phyloP scores from a whole-genome alignment of 208 protist species.

The Crithidia thermophila region DNA sequence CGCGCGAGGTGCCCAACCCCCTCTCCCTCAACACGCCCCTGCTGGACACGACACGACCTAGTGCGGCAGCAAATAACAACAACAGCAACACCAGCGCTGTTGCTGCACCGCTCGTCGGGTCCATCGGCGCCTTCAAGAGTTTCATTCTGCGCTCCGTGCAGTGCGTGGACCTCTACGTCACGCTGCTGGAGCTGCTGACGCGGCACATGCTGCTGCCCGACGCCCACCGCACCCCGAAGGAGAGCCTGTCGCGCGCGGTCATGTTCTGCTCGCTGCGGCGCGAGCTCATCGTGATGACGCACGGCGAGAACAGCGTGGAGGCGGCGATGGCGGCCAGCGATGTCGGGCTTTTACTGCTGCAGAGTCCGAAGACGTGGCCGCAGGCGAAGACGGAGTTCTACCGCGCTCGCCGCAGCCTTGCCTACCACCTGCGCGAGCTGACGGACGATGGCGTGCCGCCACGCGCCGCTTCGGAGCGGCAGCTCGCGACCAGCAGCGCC shows the following conservation, averaged over 20 bases:
- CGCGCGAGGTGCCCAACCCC: neutral
- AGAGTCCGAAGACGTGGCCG: slow-evolving; percentile 29
- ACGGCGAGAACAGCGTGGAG: slow-evolving; percentile 45
- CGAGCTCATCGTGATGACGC: slow-evolving; percentile 38
- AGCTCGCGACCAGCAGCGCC: neutral
- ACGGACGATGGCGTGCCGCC: neutral
- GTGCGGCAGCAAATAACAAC: too few relatives aligned
- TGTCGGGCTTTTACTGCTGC: slow-evolving; percentile 36
- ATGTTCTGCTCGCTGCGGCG: slow-evolving; percentile 46
- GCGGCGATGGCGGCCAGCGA: slow-evolving; percentile 49
- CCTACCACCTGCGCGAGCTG: slow-evolving; percentile 18
- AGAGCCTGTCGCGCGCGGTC: slow-evolving; percentile 41
- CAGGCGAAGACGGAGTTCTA: slow-evolving; percentile 47
- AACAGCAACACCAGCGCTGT: neutral
- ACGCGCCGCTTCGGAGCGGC: neutral
- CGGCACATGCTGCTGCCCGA: slow-evolving; percentile 43
- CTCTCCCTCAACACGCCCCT: neutral
- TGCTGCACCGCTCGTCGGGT: neutral
- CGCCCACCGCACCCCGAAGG: slow-evolving; percentile 38
- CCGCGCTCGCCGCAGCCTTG: slow-evolving; percentile 26
- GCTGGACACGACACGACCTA: too few relatives aligned
- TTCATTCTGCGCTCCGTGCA: slow-evolving; percentile 44
- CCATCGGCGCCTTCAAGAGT: slow-evolving; percentile 9
- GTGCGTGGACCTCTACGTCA: slow-evolving; percentile 46
- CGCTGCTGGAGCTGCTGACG: slow-evolving; percentile 40